Evolutionary conservation across 2,329 filamentous ascomycete genomes (phyloP), one percentile per base, ranked within the genome.

Genomic region (Knoxdaviesia capensis): DNA sequence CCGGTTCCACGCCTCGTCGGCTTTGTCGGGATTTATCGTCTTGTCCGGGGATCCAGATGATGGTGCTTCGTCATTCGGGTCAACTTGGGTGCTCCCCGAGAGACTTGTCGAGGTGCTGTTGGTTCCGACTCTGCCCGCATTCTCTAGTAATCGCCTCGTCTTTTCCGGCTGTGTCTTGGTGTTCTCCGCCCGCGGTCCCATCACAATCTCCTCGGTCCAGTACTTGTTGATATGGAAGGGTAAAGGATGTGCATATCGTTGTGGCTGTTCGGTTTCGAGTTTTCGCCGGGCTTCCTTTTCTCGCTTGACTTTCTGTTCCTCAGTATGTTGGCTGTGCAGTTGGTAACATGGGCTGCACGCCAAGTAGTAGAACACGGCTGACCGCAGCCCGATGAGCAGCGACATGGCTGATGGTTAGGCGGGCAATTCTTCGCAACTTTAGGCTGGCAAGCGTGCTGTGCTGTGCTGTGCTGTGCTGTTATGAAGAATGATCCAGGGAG

Each of bases 171-270:
- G 41, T 11, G 43, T 45, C 38, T 56, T 56, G n/a, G 77, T 69
- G 52, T 77, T 77, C 32, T 77, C 77, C 34, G 81, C 69, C 3
- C 73, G 75, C 2, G 87, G 87, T 0, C 87, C 87, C 60, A 87
- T 69, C 47, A 66, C 68, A 49, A 94, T 92, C 58, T 94, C 87
- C 54, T 90, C 81, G 32, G 71, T 65, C 87, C 87, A 94, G 59
- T 83, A 84, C 8, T 80, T 78, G 52, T 94, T 94, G 31, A 85
- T 93, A 52, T 77, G 79, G 51, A 85, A 90, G 1, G 85, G 82
- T 38, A 76, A 74, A 2, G 80, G 86, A 52, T 94, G 86, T 41
- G 75, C 69, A 57, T 93, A 90, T 7, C 75, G 59, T 36, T 72
- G 74, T 0, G 83, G 82, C 54, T 86, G 74, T 48, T 85, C 74